Evolutionary conservation across 352 stramenopile species (phyloP).

Genomic region (Nothophytophthora sp.): DNA sequence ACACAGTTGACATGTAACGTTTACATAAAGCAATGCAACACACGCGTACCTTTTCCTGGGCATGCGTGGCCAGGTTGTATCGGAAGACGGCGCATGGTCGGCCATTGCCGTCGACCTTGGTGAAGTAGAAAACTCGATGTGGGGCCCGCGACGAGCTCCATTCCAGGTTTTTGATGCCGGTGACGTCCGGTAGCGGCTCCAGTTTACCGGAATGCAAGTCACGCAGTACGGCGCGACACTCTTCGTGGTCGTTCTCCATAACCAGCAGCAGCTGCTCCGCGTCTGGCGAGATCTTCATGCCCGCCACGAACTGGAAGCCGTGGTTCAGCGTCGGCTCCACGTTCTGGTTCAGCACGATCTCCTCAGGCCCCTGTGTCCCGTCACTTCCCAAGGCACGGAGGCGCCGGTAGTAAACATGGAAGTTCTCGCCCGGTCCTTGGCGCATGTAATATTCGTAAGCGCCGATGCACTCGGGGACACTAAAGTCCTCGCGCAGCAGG

Average conservation of each 20-base stretch:
- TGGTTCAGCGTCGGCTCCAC: slow-evolving; percentile 50
- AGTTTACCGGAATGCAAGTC: slow-evolving; percentile 37
- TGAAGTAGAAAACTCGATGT: slow-evolving; percentile 68
- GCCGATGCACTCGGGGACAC: slow-evolving; percentile 78
- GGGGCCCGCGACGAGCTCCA: slow-evolving; percentile 33
- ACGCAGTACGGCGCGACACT: slow-evolving; percentile 51
- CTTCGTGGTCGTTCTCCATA: slow-evolving; percentile 70
- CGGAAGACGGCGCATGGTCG: slow-evolving; percentile 66
- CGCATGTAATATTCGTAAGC: slow-evolving; percentile 76
- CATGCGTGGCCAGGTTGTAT: slow-evolving; percentile 48
- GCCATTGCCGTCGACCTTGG: slow-evolving; percentile 60
- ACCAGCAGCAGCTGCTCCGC: slow-evolving; percentile 61
- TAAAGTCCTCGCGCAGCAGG: slow-evolving; percentile 59
- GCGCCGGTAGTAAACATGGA: slow-evolving; percentile 76
- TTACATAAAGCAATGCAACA: no score
- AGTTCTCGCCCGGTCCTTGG: slow-evolving; percentile 65
- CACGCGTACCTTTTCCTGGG: slow-evolving; percentile 53
- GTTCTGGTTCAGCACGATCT: slow-evolving; percentile 84
- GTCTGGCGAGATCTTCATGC: slow-evolving; percentile 81
- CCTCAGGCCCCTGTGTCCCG: slow-evolving; percentile 20
- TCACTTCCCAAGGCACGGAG: slow-evolving; percentile 16
- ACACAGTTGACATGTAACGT: no score
- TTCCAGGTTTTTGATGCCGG: slow-evolving; percentile 71
- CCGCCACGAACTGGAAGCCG: slow-evolving; percentile 64
- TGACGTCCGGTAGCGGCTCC: slow-evolving; percentile 31